phyloP scores from a whole-genome alignment of 139 green algal species.

The Spirogloea muscicola region DNA sequence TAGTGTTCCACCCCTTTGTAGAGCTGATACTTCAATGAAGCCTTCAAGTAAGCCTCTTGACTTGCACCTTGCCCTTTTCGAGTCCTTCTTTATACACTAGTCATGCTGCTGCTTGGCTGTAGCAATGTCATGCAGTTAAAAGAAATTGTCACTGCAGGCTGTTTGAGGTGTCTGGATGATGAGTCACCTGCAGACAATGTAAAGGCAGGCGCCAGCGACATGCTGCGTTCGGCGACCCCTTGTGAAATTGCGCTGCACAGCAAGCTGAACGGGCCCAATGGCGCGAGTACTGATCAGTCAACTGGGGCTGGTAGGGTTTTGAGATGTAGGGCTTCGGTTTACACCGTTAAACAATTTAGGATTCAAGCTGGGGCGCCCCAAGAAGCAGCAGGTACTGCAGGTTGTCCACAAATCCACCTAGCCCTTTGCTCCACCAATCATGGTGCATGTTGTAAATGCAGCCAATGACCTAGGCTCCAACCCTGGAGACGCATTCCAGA shows the following conservation, averaged over 20 bases:
- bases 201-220: slow-evolving; percentile 89
- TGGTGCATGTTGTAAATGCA: neutral
- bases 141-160: no score
- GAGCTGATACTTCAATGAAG: no score
- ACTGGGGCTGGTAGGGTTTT: neutral
- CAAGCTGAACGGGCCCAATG: slow-evolving; percentile 71
- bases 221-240: slow-evolving; percentile 78
- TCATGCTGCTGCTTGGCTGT: no score
- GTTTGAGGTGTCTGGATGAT: no score
- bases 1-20: no score
- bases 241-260: slow-evolving; percentile 88
- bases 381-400: neutral
- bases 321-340: neutral
- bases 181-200: slow-evolving; percentile 81
- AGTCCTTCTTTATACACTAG: no score
- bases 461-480: neutral
- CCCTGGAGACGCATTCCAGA: neutral
- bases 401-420: no score
- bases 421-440: neutral
- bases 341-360: neutral
- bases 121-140: no score
- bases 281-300: slow-evolving; percentile 18
- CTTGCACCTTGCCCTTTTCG: no score
- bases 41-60: no score
- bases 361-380: neutral